Evolutionary conservation across 139 green algal genomes (phyloP), one percentile per base, ranked within the genome.

Genomic region (Chlamydomonas incerta): DNA sequence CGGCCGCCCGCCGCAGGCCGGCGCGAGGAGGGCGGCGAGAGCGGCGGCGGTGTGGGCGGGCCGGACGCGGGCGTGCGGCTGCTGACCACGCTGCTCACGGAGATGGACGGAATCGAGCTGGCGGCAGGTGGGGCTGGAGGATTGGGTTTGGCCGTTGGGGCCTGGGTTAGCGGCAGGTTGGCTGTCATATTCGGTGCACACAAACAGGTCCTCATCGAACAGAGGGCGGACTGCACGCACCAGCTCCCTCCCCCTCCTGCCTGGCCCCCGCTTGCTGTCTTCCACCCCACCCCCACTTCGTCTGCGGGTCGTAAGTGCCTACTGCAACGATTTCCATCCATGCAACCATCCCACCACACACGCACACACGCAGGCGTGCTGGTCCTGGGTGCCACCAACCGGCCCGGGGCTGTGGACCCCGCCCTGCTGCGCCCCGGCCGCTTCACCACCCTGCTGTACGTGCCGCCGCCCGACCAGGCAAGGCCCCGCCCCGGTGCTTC

Each of bases 331-430:
- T 62, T 62, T 62, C 55, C 15, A 62, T 62, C 18, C 15, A 18
- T 62, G n/a, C 55, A 15, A 62, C 60, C 60, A 14, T 67, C 65
- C n/a, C n/a, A n/a, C n/a, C n/a, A n/a, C n/a, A n/a, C n/a, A n/a
- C n/a, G n/a, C 67, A 9, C 33, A 4, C 72, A 55, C 57, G 28
- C 83, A 93, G 95, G 95, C 37, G 92, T 98, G 26, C 85, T 96
- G 66, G 90, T 98, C n/a, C 83, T 98, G 60, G 96, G 83, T 20
- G 94, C 96, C 35, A 98, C 95, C 60, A 98, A 98, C 88, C 81
- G 95, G 0, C 96, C 96, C 3, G 74, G 68, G 0, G 93, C 92
- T 5, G 81, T 98, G 6, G 95, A 98, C 74, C 62, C 91, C 0
- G 95, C 96, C 20, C 89, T 98, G 83, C 82, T 98, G 58, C 88